Evolutionary conservation across 345 rosid genomes (phyloP), one percentile per base, ranked within the genome.

Genomic region (Lenwebbia sp.): DNA sequence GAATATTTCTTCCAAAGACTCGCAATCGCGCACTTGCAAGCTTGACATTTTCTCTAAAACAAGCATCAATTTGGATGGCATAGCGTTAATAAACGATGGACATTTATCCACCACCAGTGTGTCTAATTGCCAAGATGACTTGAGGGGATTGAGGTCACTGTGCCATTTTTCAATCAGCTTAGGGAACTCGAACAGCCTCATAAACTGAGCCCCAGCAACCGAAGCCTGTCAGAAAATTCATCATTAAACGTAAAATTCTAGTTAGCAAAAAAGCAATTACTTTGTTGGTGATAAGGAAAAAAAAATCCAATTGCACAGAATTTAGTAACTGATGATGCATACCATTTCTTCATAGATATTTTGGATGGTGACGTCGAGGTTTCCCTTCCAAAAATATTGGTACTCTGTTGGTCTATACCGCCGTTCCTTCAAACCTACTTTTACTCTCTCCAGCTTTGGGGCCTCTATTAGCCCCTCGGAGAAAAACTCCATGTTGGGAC

Each of bases 181-280:
- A 0, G 65, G 37, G 19, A 58, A 26, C 4, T 58, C 37, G 28
- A 1, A 28, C 1, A 60, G 21, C 22, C 17, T 0, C 21, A 60
- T 6, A 2, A 12, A 26, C 17, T 13, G 0, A 6, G 0, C 21
- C 4, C 21, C 2, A 28, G 0, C 74, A 60, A 28, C 0, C 0
- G 40, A 6, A 15, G 1, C 40, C 74, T 60, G 4, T 28, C 1
- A 12, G 1, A 28, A 57, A n/a, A 58, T 60, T 4, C 21, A 60
- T 13, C 74, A 60, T 13, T 13, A 6, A 13, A 60, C 8, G 2
- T 60, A 28, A 28, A 60, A 3, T 60, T 28, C 37, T 28, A 28
- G 1, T 60, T 6, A 60, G 40, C 74, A 28, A 28, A 57, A 25
- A n/a, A 13, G 21, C 37, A 60, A 13, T 28, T 6, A 14, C 21